A percentile compares a stretch with the other conserved stretches of the same genome.
phyloP scores from a whole-genome alignment of 2,329 filamentous ascomycete genomes.

The Blastomyces percursus region DNA sequence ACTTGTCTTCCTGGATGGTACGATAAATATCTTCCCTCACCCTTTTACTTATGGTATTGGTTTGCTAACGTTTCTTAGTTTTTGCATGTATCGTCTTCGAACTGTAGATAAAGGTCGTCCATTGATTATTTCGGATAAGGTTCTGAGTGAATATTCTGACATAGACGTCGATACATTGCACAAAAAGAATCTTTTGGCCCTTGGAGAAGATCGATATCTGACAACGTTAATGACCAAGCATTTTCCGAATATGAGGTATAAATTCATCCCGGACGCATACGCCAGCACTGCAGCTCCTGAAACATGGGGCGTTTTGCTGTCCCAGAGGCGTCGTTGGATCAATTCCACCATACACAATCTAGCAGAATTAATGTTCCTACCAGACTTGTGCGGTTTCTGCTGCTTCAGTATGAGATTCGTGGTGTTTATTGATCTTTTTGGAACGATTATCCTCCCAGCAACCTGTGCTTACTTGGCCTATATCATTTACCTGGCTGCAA shows the following conservation, averaged over 20 bases:
- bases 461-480: constrained; percentile 80
- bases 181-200: constrained; percentile 82
- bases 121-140: constrained; percentile 77
- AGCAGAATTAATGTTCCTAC: constrained; percentile 75
- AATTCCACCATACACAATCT: constrained; percentile 98
- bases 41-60: background rate
- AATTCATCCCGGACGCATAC: constrained; percentile 87
- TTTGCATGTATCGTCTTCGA: constrained; percentile 95
- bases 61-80: constrained; percentile 51
- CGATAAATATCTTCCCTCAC: constrained; percentile 30
- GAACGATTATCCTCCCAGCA: constrained; percentile 83
- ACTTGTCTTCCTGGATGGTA: constrained; percentile 99
- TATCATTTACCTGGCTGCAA: constrained; percentile 69
- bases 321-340: constrained; percentile 98
- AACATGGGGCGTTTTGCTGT: constrained; percentile 84
- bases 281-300: constrained; percentile 90
- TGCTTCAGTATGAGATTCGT: constrained; percentile 97
- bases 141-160: constrained; percentile 81
- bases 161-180: constrained; percentile 89
- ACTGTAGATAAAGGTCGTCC: constrained; percentile 91
- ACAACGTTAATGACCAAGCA: constrained; percentile 98
- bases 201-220: constrained; percentile 93
- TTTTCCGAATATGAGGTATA: constrained; percentile 91
- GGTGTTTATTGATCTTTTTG: constrained; percentile 85
- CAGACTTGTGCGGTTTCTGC: constrained; percentile 97